Evolutionary conservation across 2,329 filamentous ascomycete species (phyloP), one percentile per base, ranked within the genome.

Genomic region (Drechslerella stenobrocha): DNA sequence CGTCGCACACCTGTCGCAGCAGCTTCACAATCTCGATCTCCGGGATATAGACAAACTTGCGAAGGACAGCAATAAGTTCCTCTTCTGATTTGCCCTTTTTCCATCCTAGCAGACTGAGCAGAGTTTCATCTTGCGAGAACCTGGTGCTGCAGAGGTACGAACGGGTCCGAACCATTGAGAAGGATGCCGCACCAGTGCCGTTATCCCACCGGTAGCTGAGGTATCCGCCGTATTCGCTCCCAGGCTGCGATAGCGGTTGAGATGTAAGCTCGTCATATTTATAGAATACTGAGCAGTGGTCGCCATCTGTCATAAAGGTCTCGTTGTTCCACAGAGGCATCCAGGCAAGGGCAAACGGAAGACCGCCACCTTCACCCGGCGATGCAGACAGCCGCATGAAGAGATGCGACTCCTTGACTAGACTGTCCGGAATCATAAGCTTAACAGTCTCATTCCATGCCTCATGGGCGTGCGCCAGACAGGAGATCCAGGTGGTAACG

Each of bases 11-110:
- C 73, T 95, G 88, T 70, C 84, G 87, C 5, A 97, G 79, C 40
- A 97, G 82, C 78, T 97, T 98, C 70, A 98, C 93, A 30, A 98
- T 89, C 77, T 98, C 95, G 58, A 97, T 96, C 75, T 98, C 93
- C 0, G 93, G 89, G 0, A 98, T 91, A 71, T 97, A 97, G 18
- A 91, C 86, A 48, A 97, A 83, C 71, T 91, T 86, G 74, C 88
- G 87, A 40, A 98, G 78, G 0, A 95, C 79, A 22, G 84, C 81
- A 0, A 88, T 81, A 1, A 97, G 80, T 32, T 91, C 85, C 24
- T 86, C 84, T 45, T 85, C 82, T 7, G 57, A 69, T 0, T 86
- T 81, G 37, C 86, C 81, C 9, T 92, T 87, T 74, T 85, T 89
- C 93, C 93, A 97, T 72, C 87, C 89, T 30, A 97, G 78, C 23